phyloP scores from a whole-genome alignment of 1,284 basidiomycete genomes.

The Cystobasidium sp. region DNA sequence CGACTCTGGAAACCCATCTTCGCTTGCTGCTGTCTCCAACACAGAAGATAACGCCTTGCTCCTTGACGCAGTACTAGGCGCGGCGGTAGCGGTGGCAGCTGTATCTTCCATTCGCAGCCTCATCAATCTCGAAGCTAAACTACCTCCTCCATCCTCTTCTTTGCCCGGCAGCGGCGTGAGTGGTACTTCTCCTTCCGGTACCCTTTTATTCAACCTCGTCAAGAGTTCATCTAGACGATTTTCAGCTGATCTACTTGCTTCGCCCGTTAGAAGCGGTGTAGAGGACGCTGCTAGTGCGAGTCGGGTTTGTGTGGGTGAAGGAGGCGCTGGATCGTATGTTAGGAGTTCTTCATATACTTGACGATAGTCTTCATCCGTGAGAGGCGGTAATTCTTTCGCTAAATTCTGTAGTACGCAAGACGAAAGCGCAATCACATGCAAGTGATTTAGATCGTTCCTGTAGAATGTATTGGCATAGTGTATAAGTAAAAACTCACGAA shows the following conservation, averaged over 20 bases:
- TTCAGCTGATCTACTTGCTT: conserved; percentile 3
- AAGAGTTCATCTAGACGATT: conserved; percentile 1
- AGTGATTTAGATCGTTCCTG: not conserved
- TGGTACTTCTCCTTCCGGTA: not conserved
- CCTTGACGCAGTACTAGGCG: not conserved
- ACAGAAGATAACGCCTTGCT: not conserved
- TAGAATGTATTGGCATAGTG: not conserved
- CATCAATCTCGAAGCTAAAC: conserved; percentile 11
- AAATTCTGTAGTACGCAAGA: not conserved
- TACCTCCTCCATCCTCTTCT: conserved; percentile 6
- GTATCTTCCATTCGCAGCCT: not conserved
- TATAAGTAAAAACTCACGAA: conserved; percentile 12
- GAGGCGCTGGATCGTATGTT: conserved; percentile 28
- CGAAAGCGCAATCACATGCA: not conserved
- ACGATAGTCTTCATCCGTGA: conserved; percentile 31
- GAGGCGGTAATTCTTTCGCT: conserved; percentile 29
- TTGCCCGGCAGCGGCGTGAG: conserved; percentile 4
- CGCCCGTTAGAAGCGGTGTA: not conserved
- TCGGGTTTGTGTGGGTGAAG: conserved; percentile 24
- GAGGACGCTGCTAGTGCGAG: conserved; percentile 4
- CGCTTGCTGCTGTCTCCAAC: not conserved
- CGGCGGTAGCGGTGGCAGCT: no score
- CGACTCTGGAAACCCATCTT: not conserved
- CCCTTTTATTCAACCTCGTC: conserved; percentile 6
- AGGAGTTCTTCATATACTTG: conserved; percentile 32